These are phyloP conservation scores for Aspergillus saccharolyticus DNA, from an alignment of 495 filamentous ascomycete genomes.

Conservation along the genomic window DNA sequence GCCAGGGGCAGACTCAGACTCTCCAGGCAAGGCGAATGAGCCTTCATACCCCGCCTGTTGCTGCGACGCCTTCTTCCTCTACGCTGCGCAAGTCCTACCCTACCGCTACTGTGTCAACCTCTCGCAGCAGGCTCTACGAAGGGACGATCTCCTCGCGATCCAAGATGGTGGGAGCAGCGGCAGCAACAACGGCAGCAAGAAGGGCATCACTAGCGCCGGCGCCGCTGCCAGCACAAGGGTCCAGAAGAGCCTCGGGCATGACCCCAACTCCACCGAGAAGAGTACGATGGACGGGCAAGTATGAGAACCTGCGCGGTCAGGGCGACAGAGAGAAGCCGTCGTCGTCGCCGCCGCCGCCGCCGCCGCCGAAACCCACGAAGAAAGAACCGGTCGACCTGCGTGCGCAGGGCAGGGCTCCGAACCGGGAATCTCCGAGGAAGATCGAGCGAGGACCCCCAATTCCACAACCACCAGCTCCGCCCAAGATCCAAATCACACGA, in stretches of 20 bases:
- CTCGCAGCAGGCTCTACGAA: background rate
- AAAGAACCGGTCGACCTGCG: background rate
- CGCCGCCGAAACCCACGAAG: background rate
- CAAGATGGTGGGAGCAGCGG: background rate
- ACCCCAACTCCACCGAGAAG: background rate
- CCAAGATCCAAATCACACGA: background rate
- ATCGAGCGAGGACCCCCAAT: background rate
- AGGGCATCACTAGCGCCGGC: background rate
- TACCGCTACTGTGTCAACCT: background rate
- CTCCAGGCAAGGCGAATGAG: too few relatives aligned
- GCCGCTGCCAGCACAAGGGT: background rate
- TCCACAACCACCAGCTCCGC: background rate
- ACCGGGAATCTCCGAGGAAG: background rate
- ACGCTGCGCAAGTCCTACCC: background rate
- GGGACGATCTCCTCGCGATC: background rate
- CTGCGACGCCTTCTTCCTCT: background rate
- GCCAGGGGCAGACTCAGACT: background rate
- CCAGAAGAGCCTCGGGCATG: background rate
- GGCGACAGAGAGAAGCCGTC: background rate
- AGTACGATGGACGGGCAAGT: constrained; percentile 8
- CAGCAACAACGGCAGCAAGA: background rate
- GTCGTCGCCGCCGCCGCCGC: too few relatives aligned
- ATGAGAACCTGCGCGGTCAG: constrained; percentile 3
- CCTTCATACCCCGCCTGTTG: background rate
- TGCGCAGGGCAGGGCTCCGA: too few relatives aligned